Evolutionary conservation across 2,329 filamentous ascomycete genomes (phyloP).

Genomic region (Aspergillus amoenus): DNA sequence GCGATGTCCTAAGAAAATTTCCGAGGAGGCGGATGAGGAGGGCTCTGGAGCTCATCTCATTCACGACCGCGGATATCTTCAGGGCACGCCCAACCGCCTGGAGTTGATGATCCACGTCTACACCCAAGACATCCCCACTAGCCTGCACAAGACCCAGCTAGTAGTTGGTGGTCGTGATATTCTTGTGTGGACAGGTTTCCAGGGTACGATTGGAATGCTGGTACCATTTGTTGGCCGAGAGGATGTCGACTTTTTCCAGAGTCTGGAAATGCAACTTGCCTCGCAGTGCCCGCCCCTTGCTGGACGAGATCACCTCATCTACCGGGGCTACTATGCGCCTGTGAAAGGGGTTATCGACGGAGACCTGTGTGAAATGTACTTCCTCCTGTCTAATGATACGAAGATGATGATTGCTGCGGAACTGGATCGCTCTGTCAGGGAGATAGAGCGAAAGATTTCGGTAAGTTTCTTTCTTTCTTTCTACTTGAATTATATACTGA

Average conservation of each 20-base stretch:
- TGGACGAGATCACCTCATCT: conserved; percentile 93
- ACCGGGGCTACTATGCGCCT: conserved; percentile 91
- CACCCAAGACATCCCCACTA: conserved; percentile 87
- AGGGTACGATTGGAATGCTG: conserved; percentile 90
- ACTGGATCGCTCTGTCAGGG: conserved; percentile 81
- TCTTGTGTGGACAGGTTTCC: conserved; percentile 88
- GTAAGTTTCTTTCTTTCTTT: conserved; percentile 38
- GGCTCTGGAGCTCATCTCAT: conserved; percentile 86
- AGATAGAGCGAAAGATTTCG: conserved; percentile 95
- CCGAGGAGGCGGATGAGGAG: conserved; percentile 87
- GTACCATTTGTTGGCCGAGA: conserved; percentile 90
- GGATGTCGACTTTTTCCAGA: conserved; percentile 97
- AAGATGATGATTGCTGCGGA: conserved; percentile 95
- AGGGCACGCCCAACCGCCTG: conserved; percentile 81
- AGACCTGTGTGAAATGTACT: conserved; percentile 90
- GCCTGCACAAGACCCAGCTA: conserved; percentile 82
- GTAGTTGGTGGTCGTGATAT: conserved; percentile 91
- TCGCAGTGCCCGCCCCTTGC: conserved; percentile 83
- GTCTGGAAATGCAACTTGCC: conserved; percentile 82
- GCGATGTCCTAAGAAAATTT: conserved; percentile 80
- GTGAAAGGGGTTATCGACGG: conserved; percentile 97
- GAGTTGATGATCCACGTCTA: conserved; percentile 86
- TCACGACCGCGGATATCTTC: conserved; percentile 85
- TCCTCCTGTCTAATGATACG: conserved; percentile 78
- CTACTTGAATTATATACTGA: conserved; percentile 12